Evolutionary conservation across 805 yeast species (phyloP), one percentile per base, ranked within the genome.

Genomic region (Yarrowia keelungensis): DNA sequence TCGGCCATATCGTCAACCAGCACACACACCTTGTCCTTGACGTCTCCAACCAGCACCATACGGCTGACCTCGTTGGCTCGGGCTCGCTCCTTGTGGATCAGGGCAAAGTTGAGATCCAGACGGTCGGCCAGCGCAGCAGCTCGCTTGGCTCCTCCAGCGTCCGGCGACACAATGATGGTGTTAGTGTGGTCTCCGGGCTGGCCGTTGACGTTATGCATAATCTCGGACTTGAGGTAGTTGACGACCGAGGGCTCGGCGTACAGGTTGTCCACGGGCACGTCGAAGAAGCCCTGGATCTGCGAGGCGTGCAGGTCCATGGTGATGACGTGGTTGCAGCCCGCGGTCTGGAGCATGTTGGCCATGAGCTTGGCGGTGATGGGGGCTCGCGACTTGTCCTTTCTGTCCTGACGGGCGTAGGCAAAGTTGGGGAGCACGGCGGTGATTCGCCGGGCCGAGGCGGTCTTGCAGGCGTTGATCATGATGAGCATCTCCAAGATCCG

Each of bases 131-230:
- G 82, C 4, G 94, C 89, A 0, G 99, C 98, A 32, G 94, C 99
- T 73, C 99, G 86, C 79, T 95, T 95, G 64, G 99, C 99, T 71
- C 99, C 99, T 74, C 99, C 99, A 2, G 99, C 99, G 80, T 95
- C 99, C 2, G 99, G 99, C 2, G 97, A 92, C 12, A 95, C 96
- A 68, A 95, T 86, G 70, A 92, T 90, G 22, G 92, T 84, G 71
- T 87, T 83, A 32, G 81, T 79, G 71, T 81, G 79, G 72, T 85
- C 84, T 14, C 67, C 67, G 38, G 67, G 67, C 56, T 47, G 45
- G 45, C 67, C 67, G 53, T 62, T 62, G 54, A 87, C 82, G 72
- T 87, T 85, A 70, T 86, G 90, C 67, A 62, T 62, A n/a, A 62
- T 41, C 47, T 62, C 67, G 50, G 54, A 47, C 73, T 85, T 86